Base-by-base conservation (phyloP, 768 basidiomycete genomes). In the Plicaturopsis crispa region DNA sequence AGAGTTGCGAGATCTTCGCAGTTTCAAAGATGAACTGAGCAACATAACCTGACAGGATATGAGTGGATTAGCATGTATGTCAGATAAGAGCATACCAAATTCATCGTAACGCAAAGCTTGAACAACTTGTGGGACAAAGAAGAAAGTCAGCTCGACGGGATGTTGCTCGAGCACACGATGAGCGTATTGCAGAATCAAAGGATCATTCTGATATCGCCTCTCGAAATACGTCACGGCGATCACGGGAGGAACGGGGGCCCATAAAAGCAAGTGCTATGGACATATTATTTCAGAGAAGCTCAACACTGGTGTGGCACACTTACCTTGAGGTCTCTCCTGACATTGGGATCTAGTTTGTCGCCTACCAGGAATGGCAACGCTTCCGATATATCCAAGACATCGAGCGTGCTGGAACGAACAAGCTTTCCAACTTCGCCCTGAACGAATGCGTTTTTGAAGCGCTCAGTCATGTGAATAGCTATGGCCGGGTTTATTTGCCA, bases 121-220 rank as follows among this genome's bases (percentile, higher is more conserved):
- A 2, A 98, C 96, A 14, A 98, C 82, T 70, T 99, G 96, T 1
- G 96, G 96, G 22, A 99, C 92, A 54, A 94, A 99, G 68, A 98
- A 99, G 72, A 99, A 99, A 0, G 94, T 94, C 36, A 97, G 55
- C 11, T 89, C 83, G 7, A 98, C 89, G 0, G 92, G 87, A 54
- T 98, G 92, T 55, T 94, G 87, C 54, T 91, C 91, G 31, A 99
- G 63, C 1, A 93, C 92, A 31, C 93, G 75, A 61, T 98, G 90
- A 0, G 93, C 93, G 55, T 97, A 98, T 80, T 99, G 96, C 16
- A 98, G 64, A 24, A 96, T 60, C 24, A 88, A 57, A 0, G 94
- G 84, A 51, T 98, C 82, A 49, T 77, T 87, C 45, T 79, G 72
- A 57, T 83, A 93, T 38, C 79, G 77, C 20, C 76, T 79, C 56